Percentiles rank a stretch among this genome's conserved stretches.
Evolutionary conservation across 352 stramenopile genomes (phyloP).

Genomic region (Phytophthora capsici): DNA sequence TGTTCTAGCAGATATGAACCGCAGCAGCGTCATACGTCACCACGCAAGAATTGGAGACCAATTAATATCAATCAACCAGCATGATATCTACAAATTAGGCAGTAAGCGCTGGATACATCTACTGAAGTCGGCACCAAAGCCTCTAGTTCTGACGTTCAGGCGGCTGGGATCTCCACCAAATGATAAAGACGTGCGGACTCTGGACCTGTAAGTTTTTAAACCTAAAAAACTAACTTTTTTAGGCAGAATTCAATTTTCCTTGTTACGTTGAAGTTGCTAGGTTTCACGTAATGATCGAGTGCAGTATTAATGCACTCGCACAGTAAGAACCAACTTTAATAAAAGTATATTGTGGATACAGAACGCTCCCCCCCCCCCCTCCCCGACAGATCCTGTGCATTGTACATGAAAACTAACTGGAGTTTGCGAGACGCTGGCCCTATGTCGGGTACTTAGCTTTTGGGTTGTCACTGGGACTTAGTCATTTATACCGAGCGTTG

Average conservation of each 20-base stretch:
- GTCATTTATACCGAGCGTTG: constrained; percentile 2
- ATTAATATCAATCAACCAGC: constrained; percentile 68
- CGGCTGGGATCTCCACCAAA: constrained; percentile 20
- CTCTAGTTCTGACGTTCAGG: constrained; percentile 65
- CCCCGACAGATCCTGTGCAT: too few species aligned
- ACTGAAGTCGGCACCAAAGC: constrained; percentile 54
- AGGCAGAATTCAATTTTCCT: too few species aligned
- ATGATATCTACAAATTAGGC: constrained; percentile 55
- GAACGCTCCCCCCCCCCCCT: too few species aligned
- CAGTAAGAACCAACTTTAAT: too few species aligned
- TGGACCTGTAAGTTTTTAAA: constrained; percentile 68
- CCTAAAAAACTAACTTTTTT: too few species aligned
- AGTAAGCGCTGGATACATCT: constrained; percentile 52
- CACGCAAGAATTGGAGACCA: constrained; percentile 48
- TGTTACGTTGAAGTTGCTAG: constrained; percentile 16
- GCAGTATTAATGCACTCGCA: too few species aligned
- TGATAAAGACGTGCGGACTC: constrained; percentile 30
- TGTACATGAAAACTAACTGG: too few species aligned
- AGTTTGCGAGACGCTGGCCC: too few species aligned
- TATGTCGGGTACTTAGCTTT: too few species aligned
- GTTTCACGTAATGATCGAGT: too few species aligned
- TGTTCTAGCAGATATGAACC: constrained; percentile 50
- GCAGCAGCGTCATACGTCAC: constrained; percentile 37
- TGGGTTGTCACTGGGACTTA: too few species aligned
- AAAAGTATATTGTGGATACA: too few species aligned